A percentile compares a stretch with the other conserved stretches of the same genome.
Evolutionary conservation across 2,329 filamentous ascomycete genomes (phyloP).

Genomic region (Exserohilum rostratum): DNA sequence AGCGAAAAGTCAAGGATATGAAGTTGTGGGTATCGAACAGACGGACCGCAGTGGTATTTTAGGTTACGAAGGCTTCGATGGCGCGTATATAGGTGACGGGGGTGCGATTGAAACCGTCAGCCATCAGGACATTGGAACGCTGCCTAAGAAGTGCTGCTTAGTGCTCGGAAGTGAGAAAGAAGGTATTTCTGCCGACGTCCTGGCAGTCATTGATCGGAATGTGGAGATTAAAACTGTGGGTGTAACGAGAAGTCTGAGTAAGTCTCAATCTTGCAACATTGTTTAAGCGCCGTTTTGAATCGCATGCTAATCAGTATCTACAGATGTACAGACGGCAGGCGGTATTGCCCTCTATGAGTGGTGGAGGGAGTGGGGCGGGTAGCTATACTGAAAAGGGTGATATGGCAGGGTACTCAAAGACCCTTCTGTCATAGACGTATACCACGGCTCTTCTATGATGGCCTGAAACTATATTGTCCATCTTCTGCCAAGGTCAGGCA

Average conservation of each 20-base stretch:
- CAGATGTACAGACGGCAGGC: constrained; percentile 60
- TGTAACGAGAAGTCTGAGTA: constrained; percentile 58
- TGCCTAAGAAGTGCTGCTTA: constrained; percentile 51
- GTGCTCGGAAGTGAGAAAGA: constrained; percentile 60
- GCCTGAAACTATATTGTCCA: constrained; percentile 47
- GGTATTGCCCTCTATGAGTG: constrained; percentile 60
- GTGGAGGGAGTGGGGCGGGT: constrained; percentile 51
- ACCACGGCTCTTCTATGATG: constrained; percentile 19
- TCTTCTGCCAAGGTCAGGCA: constrained; percentile 76
- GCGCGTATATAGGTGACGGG: not conserved
- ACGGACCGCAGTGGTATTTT: constrained; percentile 57
- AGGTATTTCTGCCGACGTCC: constrained; percentile 56
- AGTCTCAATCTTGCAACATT: not conserved
- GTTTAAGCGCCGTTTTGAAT: not conserved
- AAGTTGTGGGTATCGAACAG: constrained; percentile 61
- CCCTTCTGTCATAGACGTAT: not conserved
- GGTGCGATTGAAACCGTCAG: not conserved
- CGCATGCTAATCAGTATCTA: not conserved
- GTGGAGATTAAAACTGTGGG: constrained; percentile 61
- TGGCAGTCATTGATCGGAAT: constrained; percentile 57
- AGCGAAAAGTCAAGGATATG: constrained; percentile 55
- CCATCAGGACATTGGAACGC: constrained; percentile 24
- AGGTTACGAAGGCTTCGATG: constrained; percentile 34
- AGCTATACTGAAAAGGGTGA: not conserved
- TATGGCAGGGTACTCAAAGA: not conserved